These are phyloP conservation scores for Collybiopsis confluens DNA, from an alignment of 768 basidiomycete species.

Conservation along the genomic window DNA sequence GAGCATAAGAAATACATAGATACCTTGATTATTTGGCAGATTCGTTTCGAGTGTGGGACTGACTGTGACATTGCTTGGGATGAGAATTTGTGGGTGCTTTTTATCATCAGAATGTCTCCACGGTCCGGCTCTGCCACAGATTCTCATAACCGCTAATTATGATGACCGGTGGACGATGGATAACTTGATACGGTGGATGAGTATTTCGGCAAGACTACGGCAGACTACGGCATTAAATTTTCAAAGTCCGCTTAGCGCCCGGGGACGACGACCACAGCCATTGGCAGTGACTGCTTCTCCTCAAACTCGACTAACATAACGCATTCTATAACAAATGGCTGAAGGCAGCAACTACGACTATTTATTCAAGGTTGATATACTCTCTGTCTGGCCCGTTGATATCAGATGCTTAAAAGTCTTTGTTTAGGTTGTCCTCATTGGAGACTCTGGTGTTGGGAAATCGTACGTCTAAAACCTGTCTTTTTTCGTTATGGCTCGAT, in stretches of 20 bases:
- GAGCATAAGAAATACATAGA: background rate
- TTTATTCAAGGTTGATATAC: conserved; percentile 83
- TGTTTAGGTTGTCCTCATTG: conserved; percentile 90
- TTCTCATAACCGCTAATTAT: no score
- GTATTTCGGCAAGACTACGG: no score
- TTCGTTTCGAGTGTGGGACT: conserved; percentile 37
- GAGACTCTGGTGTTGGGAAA: conserved; percentile 99
- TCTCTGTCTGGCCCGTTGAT: conserved; percentile 1
- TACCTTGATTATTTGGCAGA: conserved; percentile 75
- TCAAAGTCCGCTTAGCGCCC: background rate
- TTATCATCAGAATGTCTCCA: background rate
- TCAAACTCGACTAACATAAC: conserved; percentile 3
- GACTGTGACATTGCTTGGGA: conserved; percentile 23
- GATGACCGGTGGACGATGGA: no score
- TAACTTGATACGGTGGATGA: no score
- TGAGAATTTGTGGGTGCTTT: background rate
- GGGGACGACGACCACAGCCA: background rate
- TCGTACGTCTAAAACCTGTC: conserved; percentile 63
- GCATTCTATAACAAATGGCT: conserved; percentile 54
- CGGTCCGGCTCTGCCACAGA: background rate
- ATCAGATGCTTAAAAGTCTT: conserved; percentile 2
- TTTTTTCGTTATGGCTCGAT: conserved; percentile 2
- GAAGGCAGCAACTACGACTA: conserved; percentile 97
- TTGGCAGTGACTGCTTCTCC: no score
- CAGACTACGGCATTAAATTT: no score